phyloP scores from a whole-genome alignment of 352 stramenopile genomes.

The Elongisporangium prolatum region DNA sequence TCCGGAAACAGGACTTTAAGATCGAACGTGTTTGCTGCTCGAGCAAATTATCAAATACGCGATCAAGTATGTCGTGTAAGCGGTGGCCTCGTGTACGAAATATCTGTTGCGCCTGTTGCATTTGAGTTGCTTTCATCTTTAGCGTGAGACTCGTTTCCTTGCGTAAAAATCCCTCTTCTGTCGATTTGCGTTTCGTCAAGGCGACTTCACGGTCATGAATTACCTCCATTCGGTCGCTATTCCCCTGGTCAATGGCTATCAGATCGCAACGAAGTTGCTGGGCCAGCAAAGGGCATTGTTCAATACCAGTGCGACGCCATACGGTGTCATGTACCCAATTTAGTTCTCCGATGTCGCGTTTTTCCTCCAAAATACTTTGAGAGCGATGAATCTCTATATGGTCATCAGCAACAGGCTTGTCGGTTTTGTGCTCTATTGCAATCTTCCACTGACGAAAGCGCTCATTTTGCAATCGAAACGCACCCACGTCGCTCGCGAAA shows the following conservation, averaged over 20 bases:
- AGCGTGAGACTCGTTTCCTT: conserved; percentile 39
- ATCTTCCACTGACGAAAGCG: conserved; percentile 46
- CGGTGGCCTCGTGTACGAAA: conserved; percentile 38
- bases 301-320: conserved; percentile 41
- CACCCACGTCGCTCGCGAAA: conserved; percentile 44
- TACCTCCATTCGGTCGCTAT: conserved; percentile 21
- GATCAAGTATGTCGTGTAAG: conserved; percentile 60
- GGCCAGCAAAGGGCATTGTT: conserved; percentile 27
- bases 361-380: background rate
- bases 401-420: background rate
- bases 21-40: conserved; percentile 31
- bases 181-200: conserved; percentile 27
- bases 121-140: conserved; percentile 39
- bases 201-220: conserved; percentile 32
- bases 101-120: conserved; percentile 46
- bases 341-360: conserved; percentile 12
- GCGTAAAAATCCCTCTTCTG: conserved; percentile 40
- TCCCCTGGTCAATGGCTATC: conserved; percentile 22
- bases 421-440: conserved; percentile 23
- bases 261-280: conserved; percentile 32
- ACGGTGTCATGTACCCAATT: conserved; percentile 44
- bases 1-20: conserved; percentile 54
- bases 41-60: conserved; percentile 48
- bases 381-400: conserved; percentile 10
- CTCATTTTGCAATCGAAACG: conserved; percentile 29